phyloP scores from a whole-genome alignment of 1,284 basidiomycete genomes.

The Hemileia vastatrix region DNA sequence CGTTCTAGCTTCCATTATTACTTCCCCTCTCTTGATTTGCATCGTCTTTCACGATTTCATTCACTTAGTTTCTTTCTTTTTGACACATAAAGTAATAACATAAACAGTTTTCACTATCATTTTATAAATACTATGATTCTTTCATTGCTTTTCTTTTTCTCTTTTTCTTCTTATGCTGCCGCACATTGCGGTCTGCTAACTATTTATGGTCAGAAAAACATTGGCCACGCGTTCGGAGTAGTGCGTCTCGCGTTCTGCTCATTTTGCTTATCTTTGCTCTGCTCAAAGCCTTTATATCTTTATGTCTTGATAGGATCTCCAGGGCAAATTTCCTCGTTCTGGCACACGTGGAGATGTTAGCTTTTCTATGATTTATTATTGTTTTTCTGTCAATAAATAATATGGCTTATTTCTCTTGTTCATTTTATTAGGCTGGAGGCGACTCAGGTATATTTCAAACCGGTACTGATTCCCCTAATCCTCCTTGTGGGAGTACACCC shows the following conservation, averaged over 20 bases:
- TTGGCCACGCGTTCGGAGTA: conserved; percentile 18
- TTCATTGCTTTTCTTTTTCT: neutral
- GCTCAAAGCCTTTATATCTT: neutral
- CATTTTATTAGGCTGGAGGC: conserved; percentile 6
- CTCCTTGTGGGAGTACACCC: conserved; percentile 13
- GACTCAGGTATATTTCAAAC: conserved; percentile 17
- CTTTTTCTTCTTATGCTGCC: neutral
- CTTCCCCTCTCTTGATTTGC: neutral
- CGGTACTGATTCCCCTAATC: conserved; percentile 9
- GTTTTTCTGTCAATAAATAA: neutral
- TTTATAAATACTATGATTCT: neutral
- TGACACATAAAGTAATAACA: too few relatives aligned
- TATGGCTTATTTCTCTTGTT: neutral
- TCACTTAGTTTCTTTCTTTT: neutral
- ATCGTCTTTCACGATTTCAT: neutral
- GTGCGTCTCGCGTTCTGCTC: neutral
- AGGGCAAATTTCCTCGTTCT: conserved; percentile 15
- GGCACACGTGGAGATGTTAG: neutral
- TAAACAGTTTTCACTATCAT: too few relatives aligned
- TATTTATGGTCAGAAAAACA: conserved; percentile 15
- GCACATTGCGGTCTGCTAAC: conserved; percentile 11
- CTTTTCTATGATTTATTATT: neutral
- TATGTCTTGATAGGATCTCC: neutral
- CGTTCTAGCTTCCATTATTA: neutral
- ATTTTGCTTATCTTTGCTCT: neutral